These are phyloP conservation scores for Acmispon strigosus DNA, from an alignment of 306 rosid species.

Conservation along the genomic window DNA sequence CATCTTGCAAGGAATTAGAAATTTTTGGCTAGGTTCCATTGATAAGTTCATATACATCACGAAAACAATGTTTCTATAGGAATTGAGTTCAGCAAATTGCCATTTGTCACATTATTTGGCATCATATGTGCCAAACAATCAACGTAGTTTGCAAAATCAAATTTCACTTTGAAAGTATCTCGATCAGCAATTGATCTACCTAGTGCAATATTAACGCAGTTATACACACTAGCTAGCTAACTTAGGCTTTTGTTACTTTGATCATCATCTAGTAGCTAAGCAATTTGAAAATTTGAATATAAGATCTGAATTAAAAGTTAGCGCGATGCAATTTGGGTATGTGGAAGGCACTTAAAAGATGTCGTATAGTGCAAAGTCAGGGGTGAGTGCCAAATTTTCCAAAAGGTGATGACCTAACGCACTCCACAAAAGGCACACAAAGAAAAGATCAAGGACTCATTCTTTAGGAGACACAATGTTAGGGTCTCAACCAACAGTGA, in stretches of 20 bases:
- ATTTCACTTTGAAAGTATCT: background rate
- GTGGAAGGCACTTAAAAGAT: background rate
- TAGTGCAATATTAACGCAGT: slow-evolving; percentile 14
- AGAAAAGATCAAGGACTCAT: background rate
- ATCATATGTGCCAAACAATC: background rate
- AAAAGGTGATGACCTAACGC: slow-evolving; percentile 34
- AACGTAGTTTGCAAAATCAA: background rate
- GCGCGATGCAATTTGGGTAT: background rate
- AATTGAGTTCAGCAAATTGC: background rate
- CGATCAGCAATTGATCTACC: background rate
- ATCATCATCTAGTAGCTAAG: background rate
- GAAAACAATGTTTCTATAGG: background rate
- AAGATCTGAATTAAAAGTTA: background rate
- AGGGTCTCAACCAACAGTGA: slow-evolving; percentile 20
- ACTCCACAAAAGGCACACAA: slow-evolving; percentile 20
- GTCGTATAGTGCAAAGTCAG: slow-evolving; percentile 11
- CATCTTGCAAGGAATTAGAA: background rate
- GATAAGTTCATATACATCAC: background rate
- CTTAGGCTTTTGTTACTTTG: background rate
- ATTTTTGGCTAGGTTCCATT: background rate
- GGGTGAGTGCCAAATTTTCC: slow-evolving; percentile 17
- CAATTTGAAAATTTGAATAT: background rate
- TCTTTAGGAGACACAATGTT: slow-evolving; percentile 29
- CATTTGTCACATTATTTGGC: background rate
- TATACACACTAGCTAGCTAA: background rate